These are phyloP conservation scores for Melocanna baccifera DNA, from an alignment of 176 grass and related monocot species.

Conservation along the genomic window DNA sequence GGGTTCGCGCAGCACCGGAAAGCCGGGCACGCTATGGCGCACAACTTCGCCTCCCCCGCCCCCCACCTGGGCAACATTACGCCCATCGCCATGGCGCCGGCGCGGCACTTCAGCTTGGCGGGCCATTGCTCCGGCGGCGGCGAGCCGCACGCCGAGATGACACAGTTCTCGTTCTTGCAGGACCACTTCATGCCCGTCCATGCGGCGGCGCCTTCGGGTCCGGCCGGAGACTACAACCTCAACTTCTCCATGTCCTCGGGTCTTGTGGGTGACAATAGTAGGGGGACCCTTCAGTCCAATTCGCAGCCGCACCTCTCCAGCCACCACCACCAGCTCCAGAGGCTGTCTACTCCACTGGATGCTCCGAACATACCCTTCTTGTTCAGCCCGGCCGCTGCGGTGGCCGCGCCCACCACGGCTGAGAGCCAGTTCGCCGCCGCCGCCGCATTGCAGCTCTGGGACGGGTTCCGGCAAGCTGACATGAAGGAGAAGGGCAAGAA, in stretches of 20 bases:
- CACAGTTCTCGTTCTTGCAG: conserved; percentile 71
- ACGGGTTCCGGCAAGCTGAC: conserved; percentile 61
- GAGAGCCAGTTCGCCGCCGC: conserved; percentile 47
- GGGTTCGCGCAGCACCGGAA: conserved; percentile 45
- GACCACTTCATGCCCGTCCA: conserved; percentile 62
- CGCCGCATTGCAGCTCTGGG: conserved; percentile 66
- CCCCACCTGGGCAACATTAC: conserved; percentile 38
- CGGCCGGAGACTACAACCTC: conserved; percentile 68
- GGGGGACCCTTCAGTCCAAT: conserved; percentile 99
- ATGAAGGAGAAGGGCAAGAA: conserved; percentile 86
- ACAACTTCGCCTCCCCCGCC: conserved; percentile 40
- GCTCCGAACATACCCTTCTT: conserved; percentile 65
- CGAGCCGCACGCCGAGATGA: conserved; percentile 52
- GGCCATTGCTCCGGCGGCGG: not conserved
- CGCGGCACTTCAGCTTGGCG: conserved; percentile 34
- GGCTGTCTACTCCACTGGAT: conserved; percentile 59
- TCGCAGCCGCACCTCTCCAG: conserved; percentile 54
- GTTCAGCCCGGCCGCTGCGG: conserved; percentile 40
- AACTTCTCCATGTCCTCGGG: conserved; percentile 84
- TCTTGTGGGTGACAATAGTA: conserved; percentile 65
- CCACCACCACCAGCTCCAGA: conserved; percentile 54
- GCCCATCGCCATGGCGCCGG: conserved; percentile 19
- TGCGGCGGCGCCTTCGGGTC: conserved; percentile 19
- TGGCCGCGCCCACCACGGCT: conserved; percentile 23
- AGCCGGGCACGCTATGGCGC: conserved; percentile 10